Conservation (phyloP, 2,329 filamentous ascomycete genomes). For the Monosporascus sp. region DNA sequence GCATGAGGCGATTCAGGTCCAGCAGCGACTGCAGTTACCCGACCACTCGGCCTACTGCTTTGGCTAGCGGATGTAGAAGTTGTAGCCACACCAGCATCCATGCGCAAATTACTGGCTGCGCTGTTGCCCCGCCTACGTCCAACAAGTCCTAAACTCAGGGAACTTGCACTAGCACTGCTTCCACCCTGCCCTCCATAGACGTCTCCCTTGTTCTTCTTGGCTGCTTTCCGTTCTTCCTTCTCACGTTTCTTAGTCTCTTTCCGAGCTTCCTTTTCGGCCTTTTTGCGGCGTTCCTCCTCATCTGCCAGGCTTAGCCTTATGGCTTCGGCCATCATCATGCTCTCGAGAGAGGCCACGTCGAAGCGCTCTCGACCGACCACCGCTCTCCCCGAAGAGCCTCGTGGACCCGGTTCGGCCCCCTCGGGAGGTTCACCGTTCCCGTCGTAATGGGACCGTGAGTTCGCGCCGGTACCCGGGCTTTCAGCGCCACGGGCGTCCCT, state of each 20-base stretch:
- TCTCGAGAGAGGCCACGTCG: slow-evolving; percentile 68
- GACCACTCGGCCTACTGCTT: slow-evolving; percentile 22
- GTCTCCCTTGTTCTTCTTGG: slow-evolving; percentile 53
- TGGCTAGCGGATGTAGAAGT: slow-evolving; percentile 30
- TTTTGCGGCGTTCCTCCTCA: slow-evolving; percentile 87
- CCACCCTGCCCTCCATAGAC: slow-evolving; percentile 33
- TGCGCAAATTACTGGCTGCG: slow-evolving; percentile 52
- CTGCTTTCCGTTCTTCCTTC: slow-evolving; percentile 76
- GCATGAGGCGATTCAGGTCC: slow-evolving; percentile 25
- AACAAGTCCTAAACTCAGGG: slow-evolving; percentile 52
- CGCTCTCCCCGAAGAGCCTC: slow-evolving; percentile 24
- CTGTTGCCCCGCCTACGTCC: slow-evolving; percentile 57
- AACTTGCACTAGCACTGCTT: slow-evolving; percentile 56
- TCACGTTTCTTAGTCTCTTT: slow-evolving; percentile 83
- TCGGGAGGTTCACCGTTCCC: slow-evolving; percentile 20
- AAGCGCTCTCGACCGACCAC: slow-evolving; percentile 16
- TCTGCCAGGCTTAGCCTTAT: slow-evolving; percentile 85
- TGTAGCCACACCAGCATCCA: slow-evolving; percentile 48
- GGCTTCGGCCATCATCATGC: slow-evolving; percentile 98
- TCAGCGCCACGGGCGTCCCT: slow-evolving; percentile 29
- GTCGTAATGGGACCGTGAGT: slow-evolving; percentile 15
- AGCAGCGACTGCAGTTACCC: slow-evolving; percentile 21
- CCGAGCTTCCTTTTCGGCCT: slow-evolving; percentile 71
- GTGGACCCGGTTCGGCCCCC: slow-evolving; percentile 29
- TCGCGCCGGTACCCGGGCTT: slow-evolving; percentile 19